These are phyloP conservation scores for Parascedosporium putredinis DNA, from an alignment of 2,329 filamentous ascomycete genomes.

Conservation along the genomic window DNA sequence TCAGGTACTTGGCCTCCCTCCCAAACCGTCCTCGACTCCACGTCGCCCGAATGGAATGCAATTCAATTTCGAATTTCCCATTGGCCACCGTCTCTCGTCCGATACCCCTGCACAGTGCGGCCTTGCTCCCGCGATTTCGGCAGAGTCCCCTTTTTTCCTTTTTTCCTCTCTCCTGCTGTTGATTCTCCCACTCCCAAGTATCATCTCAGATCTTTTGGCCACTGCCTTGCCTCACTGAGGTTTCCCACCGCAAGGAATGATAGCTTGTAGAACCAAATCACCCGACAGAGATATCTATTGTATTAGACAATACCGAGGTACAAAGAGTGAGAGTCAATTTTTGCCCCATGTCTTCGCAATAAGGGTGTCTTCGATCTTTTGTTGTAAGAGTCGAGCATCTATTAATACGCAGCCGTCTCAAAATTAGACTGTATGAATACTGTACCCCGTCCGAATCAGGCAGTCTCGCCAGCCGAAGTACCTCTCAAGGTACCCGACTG, in stretches of 20 bases:
- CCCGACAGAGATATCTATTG: too few species aligned
- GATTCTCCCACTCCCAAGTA: too few species aligned
- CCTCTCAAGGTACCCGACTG: background rate
- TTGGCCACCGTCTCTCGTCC: background rate
- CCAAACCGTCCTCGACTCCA: background rate
- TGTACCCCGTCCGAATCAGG: background rate
- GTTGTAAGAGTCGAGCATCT: too few species aligned
- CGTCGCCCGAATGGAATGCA: background rate
- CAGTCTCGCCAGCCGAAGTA: background rate
- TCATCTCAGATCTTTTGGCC: background rate
- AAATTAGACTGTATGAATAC: background rate
- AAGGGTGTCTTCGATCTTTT: too few species aligned
- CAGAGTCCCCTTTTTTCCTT: background rate
- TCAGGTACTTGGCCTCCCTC: too few species aligned
- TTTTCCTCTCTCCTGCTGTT: too few species aligned
- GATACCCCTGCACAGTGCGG: background rate
- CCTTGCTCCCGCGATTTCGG: background rate
- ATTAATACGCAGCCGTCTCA: background rate
- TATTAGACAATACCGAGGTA: too few species aligned
- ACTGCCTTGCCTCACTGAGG: too few species aligned
- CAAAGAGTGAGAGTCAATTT: too few species aligned
- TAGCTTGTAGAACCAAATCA: too few species aligned
- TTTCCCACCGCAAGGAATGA: too few species aligned
- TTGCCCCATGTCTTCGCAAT: too few species aligned
- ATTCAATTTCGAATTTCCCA: background rate